These are phyloP conservation scores for Cladosporium phlei DNA, from an alignment of 2,329 filamentous ascomycete species.

Conservation along the genomic window DNA sequence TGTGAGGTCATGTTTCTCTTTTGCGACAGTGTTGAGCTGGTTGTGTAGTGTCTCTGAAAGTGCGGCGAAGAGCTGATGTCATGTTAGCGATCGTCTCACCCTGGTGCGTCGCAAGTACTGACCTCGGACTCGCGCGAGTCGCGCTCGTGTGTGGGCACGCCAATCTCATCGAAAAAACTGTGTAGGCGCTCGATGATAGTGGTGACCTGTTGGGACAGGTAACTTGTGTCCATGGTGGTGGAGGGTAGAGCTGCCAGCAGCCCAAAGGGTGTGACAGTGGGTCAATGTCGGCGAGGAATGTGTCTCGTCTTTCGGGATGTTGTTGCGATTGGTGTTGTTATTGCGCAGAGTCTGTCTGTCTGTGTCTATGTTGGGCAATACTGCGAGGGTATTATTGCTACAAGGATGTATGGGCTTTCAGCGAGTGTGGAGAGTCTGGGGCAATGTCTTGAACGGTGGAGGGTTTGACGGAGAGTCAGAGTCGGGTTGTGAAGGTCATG, in stretches of 20 bases:
- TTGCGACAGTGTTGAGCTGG: constrained; percentile 77
- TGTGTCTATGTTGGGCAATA: no score
- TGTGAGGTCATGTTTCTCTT: constrained; percentile 86
- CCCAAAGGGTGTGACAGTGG: constrained; percentile 21
- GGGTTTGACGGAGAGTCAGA: no score
- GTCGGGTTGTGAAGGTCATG: no score
- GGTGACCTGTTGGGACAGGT: constrained; percentile 90
- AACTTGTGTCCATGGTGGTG: constrained; percentile 82
- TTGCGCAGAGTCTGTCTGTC: no score
- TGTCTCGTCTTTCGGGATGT: no score
- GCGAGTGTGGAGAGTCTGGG: no score
- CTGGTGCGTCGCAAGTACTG: constrained; percentile 30
- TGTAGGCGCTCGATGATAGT: constrained; percentile 90
- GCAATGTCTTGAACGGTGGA: no score
- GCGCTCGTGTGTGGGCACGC: constrained; percentile 87
- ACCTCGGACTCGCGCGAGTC: constrained; percentile 87
- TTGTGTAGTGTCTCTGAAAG: constrained; percentile 88
- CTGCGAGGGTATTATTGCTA: no score
- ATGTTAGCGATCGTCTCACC: constrained; percentile 6
- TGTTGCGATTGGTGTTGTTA: no score
- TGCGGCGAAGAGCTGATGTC: constrained; percentile 70
- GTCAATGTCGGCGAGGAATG: constrained; percentile 19
- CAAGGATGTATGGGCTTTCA: no score
- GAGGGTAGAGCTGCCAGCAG: constrained; percentile 28
- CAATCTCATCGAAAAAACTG: constrained; percentile 94